These are phyloP conservation scores for Lipomyces oligophaga DNA, from an alignment of 805 yeast species.

Conservation along the genomic window DNA sequence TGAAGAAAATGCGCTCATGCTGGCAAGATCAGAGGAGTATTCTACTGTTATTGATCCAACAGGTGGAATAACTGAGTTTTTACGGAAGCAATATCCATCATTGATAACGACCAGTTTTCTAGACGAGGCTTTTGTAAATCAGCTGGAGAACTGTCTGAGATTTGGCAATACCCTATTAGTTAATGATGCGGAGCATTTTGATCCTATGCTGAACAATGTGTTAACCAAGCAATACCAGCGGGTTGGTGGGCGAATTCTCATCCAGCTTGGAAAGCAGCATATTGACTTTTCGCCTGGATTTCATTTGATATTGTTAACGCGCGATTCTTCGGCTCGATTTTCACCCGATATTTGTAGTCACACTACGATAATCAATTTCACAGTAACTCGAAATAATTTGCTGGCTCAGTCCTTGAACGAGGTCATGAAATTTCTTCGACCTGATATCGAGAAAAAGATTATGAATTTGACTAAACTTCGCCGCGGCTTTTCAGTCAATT, in stretches of 20 bases:
- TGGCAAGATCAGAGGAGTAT: constrained; percentile 41
- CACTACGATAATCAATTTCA: constrained; percentile 62
- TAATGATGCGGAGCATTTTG: constrained; percentile 74
- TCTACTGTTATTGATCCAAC: constrained; percentile 76
- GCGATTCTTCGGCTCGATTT: constrained; percentile 46
- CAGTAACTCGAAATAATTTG: constrained; percentile 64
- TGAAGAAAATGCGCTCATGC: constrained; percentile 59
- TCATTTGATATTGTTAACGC: constrained; percentile 56
- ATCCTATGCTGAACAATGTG: constrained; percentile 66
- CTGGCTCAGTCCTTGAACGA: constrained; percentile 59
- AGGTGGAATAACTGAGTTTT: constrained; percentile 43
- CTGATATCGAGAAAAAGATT: constrained; percentile 63
- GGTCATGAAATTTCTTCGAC: constrained; percentile 52
- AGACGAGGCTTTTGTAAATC: constrained; percentile 61
- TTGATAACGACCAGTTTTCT: constrained; percentile 60
- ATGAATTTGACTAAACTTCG: constrained; percentile 51
- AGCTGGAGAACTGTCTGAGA: constrained; percentile 72
- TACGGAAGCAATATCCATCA: constrained; percentile 36
- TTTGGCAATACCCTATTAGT: constrained; percentile 76
- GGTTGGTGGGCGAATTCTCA: constrained; percentile 66
- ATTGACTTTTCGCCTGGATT: constrained; percentile 68
- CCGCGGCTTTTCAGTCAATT: constrained; percentile 53
- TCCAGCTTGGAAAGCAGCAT: constrained; percentile 57
- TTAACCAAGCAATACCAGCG: constrained; percentile 56
- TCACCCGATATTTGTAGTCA: constrained; percentile 60